Percentiles rank a stretch among this genome's conserved stretches.
Evolutionary conservation across 2,329 filamentous ascomycete species (phyloP).

Genomic region (Xylaria sp.): DNA sequence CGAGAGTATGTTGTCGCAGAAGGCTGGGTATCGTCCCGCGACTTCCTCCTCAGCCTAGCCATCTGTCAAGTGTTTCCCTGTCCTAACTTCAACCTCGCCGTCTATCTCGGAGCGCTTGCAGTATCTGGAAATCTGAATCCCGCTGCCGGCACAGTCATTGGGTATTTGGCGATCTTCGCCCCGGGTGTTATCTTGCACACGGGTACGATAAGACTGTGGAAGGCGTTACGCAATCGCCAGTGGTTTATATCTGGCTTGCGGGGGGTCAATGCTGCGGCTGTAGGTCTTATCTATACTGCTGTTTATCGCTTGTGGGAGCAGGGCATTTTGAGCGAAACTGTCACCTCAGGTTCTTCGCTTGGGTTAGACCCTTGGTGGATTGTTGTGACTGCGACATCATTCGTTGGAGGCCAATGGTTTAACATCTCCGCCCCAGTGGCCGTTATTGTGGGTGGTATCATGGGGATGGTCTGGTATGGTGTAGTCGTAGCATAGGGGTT

Average conservation of each 20-base stretch:
- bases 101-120: conserved; percentile 58
- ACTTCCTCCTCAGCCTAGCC: conserved; percentile 75
- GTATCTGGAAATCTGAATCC: conserved; percentile 43
- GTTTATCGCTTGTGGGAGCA: conserved; percentile 68
- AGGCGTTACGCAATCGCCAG: conserved; percentile 46
- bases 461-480: too few species aligned
- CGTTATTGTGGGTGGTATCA: too few species aligned
- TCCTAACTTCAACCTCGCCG: conserved; percentile 52
- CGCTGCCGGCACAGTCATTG: conserved; percentile 55
- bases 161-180: conserved; percentile 57
- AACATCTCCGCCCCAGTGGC: too few species aligned
- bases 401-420: too few species aligned
- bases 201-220: conserved; percentile 63
- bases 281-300: conserved; percentile 67
- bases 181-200: conserved; percentile 57
- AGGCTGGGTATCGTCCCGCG: conserved; percentile 71
- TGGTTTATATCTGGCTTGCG: conserved; percentile 57
- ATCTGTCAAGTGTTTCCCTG: conserved; percentile 74
- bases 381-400: too few species aligned
- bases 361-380: too few species aligned
- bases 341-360: too few species aligned
- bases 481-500: too few species aligned
- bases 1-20: conserved; percentile 68
- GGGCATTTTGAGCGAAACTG: too few species aligned
- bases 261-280: conserved; percentile 64